Conservation (phyloP, 345 rosid species). For the Populus euphratica region DNA sequence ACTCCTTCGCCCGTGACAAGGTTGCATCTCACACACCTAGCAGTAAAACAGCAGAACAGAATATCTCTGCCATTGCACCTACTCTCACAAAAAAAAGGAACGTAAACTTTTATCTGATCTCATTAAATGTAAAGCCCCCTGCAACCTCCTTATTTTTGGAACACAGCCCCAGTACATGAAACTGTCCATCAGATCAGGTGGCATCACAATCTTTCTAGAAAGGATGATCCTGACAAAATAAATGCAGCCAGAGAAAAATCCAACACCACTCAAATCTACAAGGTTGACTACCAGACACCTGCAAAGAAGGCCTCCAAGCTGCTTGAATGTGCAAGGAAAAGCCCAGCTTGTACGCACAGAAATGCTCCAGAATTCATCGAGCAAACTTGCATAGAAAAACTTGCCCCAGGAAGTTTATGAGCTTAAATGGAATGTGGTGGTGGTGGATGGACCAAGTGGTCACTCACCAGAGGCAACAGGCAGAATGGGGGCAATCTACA, state of each 20-base stretch:
- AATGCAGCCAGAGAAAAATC: conserved; percentile 29
- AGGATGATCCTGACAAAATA: conserved; percentile 55
- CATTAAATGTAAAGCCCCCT: conserved; percentile 50
- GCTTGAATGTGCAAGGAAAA: conserved; percentile 67
- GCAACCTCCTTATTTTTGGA: conserved; percentile 84
- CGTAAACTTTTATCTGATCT: conserved; percentile 48
- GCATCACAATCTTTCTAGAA: conserved; percentile 62
- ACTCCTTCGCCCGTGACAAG: conserved; percentile 18
- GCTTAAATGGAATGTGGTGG: conserved; percentile 68
- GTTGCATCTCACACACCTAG: conserved; percentile 15
- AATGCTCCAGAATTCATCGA: conserved; percentile 38
- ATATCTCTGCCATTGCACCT: conserved; percentile 5
- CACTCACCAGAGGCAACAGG: conserved; percentile 66
- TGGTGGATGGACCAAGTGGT: conserved; percentile 80
- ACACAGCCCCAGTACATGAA: conserved; percentile 47
- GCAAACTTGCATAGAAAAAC: conserved; percentile 52
- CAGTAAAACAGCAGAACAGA: conserved; percentile 3
- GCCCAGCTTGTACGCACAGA: conserved; percentile 39
- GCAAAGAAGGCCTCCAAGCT: conserved; percentile 60
- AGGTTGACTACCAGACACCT: conserved; percentile 46
- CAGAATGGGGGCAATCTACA: conserved; percentile 74
- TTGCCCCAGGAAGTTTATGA: conserved; percentile 54
- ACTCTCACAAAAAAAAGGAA: conserved; percentile 60
- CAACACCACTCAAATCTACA: conserved; percentile 49
- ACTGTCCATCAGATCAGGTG: conserved; percentile 57